These are phyloP conservation scores for Naumovozyma baii DNA, from an alignment of 805 yeast genomes.

Conservation along the genomic window DNA sequence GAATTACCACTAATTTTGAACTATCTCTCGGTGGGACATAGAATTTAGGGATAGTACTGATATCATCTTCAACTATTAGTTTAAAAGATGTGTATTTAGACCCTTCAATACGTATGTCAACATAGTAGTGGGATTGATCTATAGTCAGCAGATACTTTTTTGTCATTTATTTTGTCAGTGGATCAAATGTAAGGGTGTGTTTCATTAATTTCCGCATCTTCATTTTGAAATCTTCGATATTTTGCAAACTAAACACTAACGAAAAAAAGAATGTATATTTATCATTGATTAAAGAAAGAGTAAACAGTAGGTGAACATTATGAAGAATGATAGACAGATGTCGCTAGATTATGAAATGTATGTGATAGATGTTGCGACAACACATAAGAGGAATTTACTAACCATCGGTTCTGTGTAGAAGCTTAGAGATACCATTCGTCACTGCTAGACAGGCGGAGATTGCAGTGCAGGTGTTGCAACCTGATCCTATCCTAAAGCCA, in stretches of 20 bases:
- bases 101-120: neutral
- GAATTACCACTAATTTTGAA: constrained; percentile 25
- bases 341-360: neutral
- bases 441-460: constrained; percentile 49
- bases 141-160: neutral
- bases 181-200: too few species aligned
- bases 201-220: too few species aligned
- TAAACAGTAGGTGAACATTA: too few species aligned
- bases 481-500: constrained; percentile 75
- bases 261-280: too few species aligned
- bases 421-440: constrained; percentile 55
- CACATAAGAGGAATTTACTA: constrained; percentile 4
- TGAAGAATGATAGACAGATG: neutral
- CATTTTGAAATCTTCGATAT: too few species aligned
- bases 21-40: neutral
- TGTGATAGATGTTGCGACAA: neutral
- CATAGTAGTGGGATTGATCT: neutral
- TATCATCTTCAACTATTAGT: neutral
- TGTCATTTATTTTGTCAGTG: too few species aligned
- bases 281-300: too few species aligned
- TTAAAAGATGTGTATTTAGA: neutral
- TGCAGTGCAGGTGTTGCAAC: constrained; percentile 51
- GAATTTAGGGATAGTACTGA: too few species aligned
- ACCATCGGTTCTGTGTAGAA: constrained; percentile 24
- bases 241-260: too few species aligned